Evolutionary conservation across 805 yeast genomes (phyloP).

Genomic region (Metschnikowia kofuensis): DNA sequence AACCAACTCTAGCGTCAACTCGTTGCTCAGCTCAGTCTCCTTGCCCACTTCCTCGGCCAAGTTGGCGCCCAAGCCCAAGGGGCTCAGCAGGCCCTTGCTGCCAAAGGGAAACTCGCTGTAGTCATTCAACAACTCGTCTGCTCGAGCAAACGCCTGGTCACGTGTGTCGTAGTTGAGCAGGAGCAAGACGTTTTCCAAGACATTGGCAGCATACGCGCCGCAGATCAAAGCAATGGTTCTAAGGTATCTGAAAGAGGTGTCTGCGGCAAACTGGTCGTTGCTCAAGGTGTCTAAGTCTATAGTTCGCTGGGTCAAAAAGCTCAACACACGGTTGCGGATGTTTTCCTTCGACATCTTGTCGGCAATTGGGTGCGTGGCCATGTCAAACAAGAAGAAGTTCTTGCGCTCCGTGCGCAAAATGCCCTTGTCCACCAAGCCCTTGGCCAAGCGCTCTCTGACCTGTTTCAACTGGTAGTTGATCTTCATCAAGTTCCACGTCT

Average conservation of each 20-base stretch:
- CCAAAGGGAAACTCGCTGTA: constrained; percentile 84
- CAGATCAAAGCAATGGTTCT: constrained; percentile 81
- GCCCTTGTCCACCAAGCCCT: constrained; percentile 96
- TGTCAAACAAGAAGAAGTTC: constrained; percentile 90
- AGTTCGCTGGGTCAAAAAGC: constrained; percentile 68
- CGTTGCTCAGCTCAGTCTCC: constrained; percentile 55
- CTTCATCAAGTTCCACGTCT: constrained; percentile 95
- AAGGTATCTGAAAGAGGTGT: constrained; percentile 63
- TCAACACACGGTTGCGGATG: constrained; percentile 68
- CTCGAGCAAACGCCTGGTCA: constrained; percentile 88
- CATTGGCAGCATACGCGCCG: constrained; percentile 94
- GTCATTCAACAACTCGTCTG: constrained; percentile 85
- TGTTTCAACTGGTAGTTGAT: constrained; percentile 94
- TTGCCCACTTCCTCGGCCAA: constrained; percentile 52
- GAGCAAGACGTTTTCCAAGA: constrained; percentile 81
- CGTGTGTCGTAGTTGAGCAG: constrained; percentile 80
- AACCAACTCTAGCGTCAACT: constrained; percentile 77
- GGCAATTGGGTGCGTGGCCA: constrained; percentile 97
- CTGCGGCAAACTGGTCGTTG: constrained; percentile 63
- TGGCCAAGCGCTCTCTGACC: constrained; percentile 93
- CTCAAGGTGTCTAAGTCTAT: constrained; percentile 42
- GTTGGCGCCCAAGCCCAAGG: constrained; percentile 70
- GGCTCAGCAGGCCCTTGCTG: constrained; percentile 48
- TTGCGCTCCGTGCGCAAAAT: constrained; percentile 93
- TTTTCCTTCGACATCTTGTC: constrained; percentile 84